These are phyloP conservation scores for Eudorina sp. DNA, from an alignment of 139 green algal species.

Conservation along the genomic window DNA sequence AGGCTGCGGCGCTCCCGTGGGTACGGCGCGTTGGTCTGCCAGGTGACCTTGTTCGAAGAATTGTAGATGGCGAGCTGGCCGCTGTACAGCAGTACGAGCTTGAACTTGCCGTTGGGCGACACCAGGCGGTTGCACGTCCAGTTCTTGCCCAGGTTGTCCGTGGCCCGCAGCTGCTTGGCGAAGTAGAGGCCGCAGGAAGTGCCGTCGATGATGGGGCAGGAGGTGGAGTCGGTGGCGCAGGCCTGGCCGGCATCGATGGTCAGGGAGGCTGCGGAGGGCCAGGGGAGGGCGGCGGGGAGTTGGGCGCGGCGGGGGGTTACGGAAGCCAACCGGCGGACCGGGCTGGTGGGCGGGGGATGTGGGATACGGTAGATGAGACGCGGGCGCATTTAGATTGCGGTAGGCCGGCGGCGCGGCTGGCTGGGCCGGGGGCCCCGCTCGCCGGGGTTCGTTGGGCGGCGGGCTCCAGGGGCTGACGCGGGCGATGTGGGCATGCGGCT, in stretches of 20 bases:
- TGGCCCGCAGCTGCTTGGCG: neutral
- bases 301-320: too few relatives aligned
- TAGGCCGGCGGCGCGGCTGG: too few relatives aligned
- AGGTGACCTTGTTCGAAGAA: neutral
- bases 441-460: too few relatives aligned
- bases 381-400: too few relatives aligned
- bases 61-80: neutral
- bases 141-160: conserved; percentile 1
- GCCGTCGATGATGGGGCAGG: neutral
- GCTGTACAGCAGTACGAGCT: neutral
- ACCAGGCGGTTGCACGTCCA: conserved; percentile 6
- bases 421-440: too few relatives aligned
- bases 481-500: too few relatives aligned
- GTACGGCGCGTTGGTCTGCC: neutral
- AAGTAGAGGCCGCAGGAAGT: neutral
- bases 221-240: neutral
- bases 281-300: too few relatives aligned
- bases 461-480: too few relatives aligned
- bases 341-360: too few relatives aligned
- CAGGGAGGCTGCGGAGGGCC: neutral
- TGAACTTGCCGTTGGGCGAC: neutral
- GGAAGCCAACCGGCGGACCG: too few relatives aligned
- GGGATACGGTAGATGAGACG: too few relatives aligned
- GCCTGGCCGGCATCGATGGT: conserved; percentile 2
- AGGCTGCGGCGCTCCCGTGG: neutral